Percentiles rank a stretch among this genome's conserved stretches.
These are phyloP conservation scores for Rhododendron vialii DNA, from an alignment of 148 eudicot species.

Conservation along the genomic window DNA sequence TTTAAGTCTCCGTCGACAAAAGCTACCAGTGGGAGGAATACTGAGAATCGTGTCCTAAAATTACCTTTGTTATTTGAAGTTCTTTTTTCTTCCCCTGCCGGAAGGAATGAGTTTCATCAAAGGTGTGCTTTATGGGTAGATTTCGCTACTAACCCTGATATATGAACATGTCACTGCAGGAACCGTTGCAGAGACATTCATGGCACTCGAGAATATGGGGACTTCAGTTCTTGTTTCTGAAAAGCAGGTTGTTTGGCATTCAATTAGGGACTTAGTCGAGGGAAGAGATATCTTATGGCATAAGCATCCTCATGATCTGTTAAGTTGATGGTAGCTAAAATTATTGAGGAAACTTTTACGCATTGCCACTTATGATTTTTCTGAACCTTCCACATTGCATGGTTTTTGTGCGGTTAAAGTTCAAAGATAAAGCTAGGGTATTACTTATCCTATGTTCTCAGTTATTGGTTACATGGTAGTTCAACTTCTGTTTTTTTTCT, in stretches of 20 bases:
- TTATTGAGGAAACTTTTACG: neutral
- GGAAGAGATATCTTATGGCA: neutral
- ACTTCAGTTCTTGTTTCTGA: conserved; percentile 87
- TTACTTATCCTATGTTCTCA: neutral
- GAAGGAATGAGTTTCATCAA: neutral
- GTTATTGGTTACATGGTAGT: neutral
- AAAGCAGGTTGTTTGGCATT: conserved; percentile 57
- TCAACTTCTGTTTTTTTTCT: neutral
- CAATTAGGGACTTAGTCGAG: neutral
- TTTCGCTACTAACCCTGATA: neutral
- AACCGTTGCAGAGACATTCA: conserved; percentile 81
- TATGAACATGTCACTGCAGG: conserved; percentile 39
- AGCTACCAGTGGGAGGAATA: neutral
- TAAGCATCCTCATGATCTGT: neutral
- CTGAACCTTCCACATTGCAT: neutral
- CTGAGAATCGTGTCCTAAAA: neutral
- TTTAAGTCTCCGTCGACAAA: neutral
- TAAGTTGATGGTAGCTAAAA: neutral
- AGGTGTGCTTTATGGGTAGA: neutral
- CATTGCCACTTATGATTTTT: neutral
- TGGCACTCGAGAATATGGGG: conserved; percentile 93
- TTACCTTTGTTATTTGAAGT: neutral
- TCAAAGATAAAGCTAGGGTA: neutral
- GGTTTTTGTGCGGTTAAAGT: neutral
- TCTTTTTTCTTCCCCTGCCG: neutral